Percentiles rank a stretch among this genome's conserved stretches.
These are phyloP conservation scores for Cytidiella melzeri DNA, from an alignment of 768 basidiomycete species.

Conservation along the genomic window DNA sequence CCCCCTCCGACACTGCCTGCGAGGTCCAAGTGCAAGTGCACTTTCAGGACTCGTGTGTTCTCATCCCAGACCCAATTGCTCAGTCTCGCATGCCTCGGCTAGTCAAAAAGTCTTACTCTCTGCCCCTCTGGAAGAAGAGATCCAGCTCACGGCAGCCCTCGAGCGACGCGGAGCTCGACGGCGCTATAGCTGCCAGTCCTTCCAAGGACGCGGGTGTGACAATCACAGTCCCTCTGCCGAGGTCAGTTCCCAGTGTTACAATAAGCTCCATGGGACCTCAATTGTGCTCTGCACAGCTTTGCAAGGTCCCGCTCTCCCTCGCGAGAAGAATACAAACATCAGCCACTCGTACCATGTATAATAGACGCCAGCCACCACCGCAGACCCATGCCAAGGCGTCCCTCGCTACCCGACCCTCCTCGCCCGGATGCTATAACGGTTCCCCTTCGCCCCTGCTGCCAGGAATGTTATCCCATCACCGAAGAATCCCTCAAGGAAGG, in stretches of 20 bases:
- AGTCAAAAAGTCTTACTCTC: conserved; percentile 58
- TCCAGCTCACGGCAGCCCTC: conserved; percentile 16
- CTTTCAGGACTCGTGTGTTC: conserved; percentile 66
- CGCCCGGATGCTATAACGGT: conserved; percentile 42
- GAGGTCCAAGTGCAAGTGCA: conserved; percentile 38
- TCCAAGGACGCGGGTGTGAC: conserved; percentile 42
- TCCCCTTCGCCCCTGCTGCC: conserved; percentile 68
- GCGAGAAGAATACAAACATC: conserved; percentile 31
- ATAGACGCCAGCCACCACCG: conserved; percentile 36
- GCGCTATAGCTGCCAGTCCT: conserved; percentile 10
- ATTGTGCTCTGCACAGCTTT: conserved; percentile 12
- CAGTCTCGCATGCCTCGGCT: conserved; percentile 43
- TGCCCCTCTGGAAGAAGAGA: conserved; percentile 60
- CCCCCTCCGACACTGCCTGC: not conserved
- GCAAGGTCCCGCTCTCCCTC: conserved; percentile 28
- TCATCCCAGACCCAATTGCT: conserved; percentile 55
- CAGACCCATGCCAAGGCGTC: conserved; percentile 7
- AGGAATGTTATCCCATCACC: conserved; percentile 51
- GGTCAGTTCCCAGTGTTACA: conserved; percentile 32
- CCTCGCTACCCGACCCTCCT: conserved; percentile 24
- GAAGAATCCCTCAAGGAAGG: conserved; percentile 52
- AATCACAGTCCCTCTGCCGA: conserved; percentile 57
- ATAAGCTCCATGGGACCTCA: not conserved
- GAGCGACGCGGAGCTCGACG: conserved; percentile 10
- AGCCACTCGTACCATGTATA: conserved; percentile 42